Base-by-base conservation (phyloP, 768 basidiomycete genomes). In the Boletus reticuloceps region DNA sequence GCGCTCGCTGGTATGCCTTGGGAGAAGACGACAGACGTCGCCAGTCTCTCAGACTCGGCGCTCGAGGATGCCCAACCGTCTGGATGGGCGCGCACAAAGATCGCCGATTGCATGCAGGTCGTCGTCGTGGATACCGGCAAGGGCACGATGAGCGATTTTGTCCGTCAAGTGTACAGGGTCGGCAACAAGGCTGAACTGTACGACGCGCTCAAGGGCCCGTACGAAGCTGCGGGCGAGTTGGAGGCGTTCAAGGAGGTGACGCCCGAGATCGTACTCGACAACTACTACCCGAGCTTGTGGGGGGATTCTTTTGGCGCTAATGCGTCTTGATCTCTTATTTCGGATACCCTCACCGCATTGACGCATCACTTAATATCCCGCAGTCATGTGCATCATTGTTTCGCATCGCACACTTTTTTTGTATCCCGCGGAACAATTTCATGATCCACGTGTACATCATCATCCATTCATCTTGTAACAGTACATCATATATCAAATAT, bases 31-130 rank as follows among this genome's bases (percentile, higher is more conserved):
- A 40, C 60, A 13, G 55, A 65, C 17, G 43, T 66, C 29, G 55
- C 53, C 41, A 47, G 56, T 22, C 59, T 61, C 17, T 27, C 61
- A 13, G 69, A 69, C 43, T 52, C 47, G 56, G 58, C 59, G 20
- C 64, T 70, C 31, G 58, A 69, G 41, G 59, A 68, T 19, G 56
- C 69, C 7, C 58, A 60, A 9, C 69, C 72, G 4, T 37, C 47
- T 8, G 58, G 60, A 31, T 62, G 57, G 61, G 36, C 7, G 10
- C 44, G 17, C 9, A 47, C 50, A 22, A 60, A 42, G 46, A 61
- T 70, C 10, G 48, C 50, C 11, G 58, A 72, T 36, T 75, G 70
- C 56, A 60, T 70, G 54, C 69, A 72, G 51, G 47, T 75, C 40
- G 50, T 65, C 39, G 34, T 72, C 47, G 59, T 71, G 14, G 71